Evolutionary conservation across 2,329 filamentous ascomycete genomes (phyloP), one percentile per base, ranked within the genome.

Genomic region (Fusarium sp.): DNA sequence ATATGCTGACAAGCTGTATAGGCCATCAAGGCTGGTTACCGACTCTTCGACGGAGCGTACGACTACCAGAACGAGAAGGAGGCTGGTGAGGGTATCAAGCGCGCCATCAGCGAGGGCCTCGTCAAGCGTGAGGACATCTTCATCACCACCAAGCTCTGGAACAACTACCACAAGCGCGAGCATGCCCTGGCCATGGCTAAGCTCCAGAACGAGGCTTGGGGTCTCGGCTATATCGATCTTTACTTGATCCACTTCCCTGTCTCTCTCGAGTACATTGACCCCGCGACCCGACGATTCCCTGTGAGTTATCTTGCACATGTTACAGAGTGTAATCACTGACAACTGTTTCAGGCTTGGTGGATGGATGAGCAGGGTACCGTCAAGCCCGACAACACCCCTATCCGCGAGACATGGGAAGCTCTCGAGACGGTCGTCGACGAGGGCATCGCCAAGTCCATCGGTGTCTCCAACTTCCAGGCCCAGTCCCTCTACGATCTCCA

Each of bases 121-220:
- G 83, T 92, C 10, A 88, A 89, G 55, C 79, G 92, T 62, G 89
- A 91, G 80, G 92, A 96, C 31, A 89, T 97, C 77, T 96, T 96
- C 86, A 87, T 97, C 77, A 91, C 93, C 68, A 92, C 90, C 79
- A 97, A 96, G 85, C 89, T 96, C 55, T 96, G 93, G 93, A 93
- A 93, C 83, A 89, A 89, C 75, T 96, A 94, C 86, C 92, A 96
- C 84, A 89, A 93, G 75, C 86, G 84, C 70, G 89, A 93, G 70
- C 86, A 88, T 73, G 92, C 93, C 58, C 86, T 90, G 78, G 87
- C 87, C 49, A 93, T 94, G 77, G 86, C 85, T 79, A 87, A 87
- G 79, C 89, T 89, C 77, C 91, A 93, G 81, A 88, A 93, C 65
- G 86, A 87, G 71, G 90, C 93, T 81, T 94, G 91, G 88, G 90